phyloP scores from a whole-genome alignment of 805 yeast species.

The Saturnispora galanensis region DNA sequence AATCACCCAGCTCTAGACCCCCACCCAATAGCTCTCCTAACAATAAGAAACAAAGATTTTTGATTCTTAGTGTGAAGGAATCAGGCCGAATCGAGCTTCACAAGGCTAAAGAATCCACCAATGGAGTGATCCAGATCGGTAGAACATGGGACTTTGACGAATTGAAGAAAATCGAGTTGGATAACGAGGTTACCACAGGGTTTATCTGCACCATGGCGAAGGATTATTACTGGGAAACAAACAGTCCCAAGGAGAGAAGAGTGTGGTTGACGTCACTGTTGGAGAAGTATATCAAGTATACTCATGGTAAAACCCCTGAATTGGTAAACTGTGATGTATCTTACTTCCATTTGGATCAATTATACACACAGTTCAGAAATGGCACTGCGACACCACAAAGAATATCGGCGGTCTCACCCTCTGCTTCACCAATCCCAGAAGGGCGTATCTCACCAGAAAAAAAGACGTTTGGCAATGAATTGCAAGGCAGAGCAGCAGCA shows the following conservation, averaged over 20 bases:
- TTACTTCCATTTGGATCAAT: constrained; percentile 25
- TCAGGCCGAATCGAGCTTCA: constrained; percentile 66
- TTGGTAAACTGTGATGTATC: constrained; percentile 37
- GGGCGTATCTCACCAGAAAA: background rate
- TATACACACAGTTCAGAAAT: constrained; percentile 2
- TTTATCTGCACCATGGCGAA: constrained; percentile 56
- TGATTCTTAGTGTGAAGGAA: constrained; percentile 48
- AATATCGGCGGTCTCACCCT: too few species aligned
- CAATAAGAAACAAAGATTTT: constrained; percentile 51
- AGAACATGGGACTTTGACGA: constrained; percentile 85
- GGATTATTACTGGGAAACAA: constrained; percentile 75
- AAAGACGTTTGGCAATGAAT: background rate
- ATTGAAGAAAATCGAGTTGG: constrained; percentile 46
- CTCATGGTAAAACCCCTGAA: constrained; percentile 43
- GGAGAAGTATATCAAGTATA: constrained; percentile 44
- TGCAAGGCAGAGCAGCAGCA: constrained; percentile 2
- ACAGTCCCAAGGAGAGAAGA: constrained; percentile 45
- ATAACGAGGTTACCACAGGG: constrained; percentile 43
- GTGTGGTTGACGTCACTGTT: constrained; percentile 47
- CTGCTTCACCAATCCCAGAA: too few species aligned
- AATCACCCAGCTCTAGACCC: constrained; percentile 59
- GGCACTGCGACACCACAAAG: background rate
- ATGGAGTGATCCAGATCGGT: constrained; percentile 77
- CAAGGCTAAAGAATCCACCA: constrained; percentile 74
- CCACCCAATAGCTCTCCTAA: constrained; percentile 39